These are phyloP conservation scores for Ceratocystis papillata DNA, from an alignment of 2,329 filamentous ascomycete genomes.

Conservation along the genomic window DNA sequence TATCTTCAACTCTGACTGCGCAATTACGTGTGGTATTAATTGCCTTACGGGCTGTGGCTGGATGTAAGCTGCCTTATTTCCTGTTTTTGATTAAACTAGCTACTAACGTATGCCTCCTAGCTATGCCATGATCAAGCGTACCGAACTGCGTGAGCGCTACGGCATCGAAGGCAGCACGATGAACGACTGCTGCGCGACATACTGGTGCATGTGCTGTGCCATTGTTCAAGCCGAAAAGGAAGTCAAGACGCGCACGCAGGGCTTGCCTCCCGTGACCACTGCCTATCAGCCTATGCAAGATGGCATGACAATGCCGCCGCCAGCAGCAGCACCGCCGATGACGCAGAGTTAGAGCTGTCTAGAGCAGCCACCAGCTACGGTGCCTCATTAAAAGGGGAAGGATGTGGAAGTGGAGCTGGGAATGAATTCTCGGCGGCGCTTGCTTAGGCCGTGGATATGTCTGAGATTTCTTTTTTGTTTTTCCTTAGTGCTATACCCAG, in stretches of 20 bases:
- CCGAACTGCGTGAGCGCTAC: slow-evolving; percentile 43
- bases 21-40: slow-evolving; percentile 34
- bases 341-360: not conserved
- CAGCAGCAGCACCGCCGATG: not conserved
- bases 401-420: not conserved
- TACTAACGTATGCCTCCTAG: slow-evolving; percentile 27
- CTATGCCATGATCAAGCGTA: slow-evolving; percentile 43
- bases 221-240: slow-evolving; percentile 51
- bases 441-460: not conserved
- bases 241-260: slow-evolving; percentile 30
- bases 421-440: not conserved
- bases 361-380: not conserved
- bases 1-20: slow-evolving; percentile 35
- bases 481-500: not conserved
- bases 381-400: not conserved
- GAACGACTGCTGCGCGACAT: slow-evolving; percentile 43
- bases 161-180: slow-evolving; percentile 41
- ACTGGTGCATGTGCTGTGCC: slow-evolving; percentile 47
- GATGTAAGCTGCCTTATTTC: slow-evolving; percentile 31
- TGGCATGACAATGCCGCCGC: slow-evolving; percentile 33
- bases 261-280: slow-evolving; percentile 29
- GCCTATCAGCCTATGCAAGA: slow-evolving; percentile 33
- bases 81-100: not conserved
- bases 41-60: slow-evolving; percentile 36
- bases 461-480: not conserved